These are phyloP conservation scores for Corymbia maculata DNA, from an alignment of 345 rosid genomes.

Conservation along the genomic window DNA sequence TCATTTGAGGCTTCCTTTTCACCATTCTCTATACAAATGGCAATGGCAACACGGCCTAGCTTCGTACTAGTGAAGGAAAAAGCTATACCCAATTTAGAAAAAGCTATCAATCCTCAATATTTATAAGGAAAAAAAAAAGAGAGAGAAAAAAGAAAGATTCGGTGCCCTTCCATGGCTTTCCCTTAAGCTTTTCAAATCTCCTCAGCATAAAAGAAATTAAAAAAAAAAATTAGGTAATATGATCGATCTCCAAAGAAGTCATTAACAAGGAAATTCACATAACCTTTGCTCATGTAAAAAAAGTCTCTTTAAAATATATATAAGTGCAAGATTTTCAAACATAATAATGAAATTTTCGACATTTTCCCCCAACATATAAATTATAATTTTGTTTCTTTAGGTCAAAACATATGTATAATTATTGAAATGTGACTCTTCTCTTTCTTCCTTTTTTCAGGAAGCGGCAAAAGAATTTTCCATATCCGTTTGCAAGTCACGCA, in stretches of 20 bases:
- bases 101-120: background rate
- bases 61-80: background rate
- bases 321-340: too few relatives aligned
- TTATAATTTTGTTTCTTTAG: background rate
- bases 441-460: background rate
- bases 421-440: background rate
- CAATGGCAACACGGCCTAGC: accelerated
- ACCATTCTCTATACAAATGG: accelerated
- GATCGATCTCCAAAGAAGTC: background rate
- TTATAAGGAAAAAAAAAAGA: background rate
- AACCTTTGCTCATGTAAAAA: too few relatives aligned
- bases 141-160: background rate
- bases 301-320: background rate
- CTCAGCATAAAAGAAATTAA: too few relatives aligned
- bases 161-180: accelerated
- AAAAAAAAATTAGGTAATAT: too few relatives aligned
- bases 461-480: background rate
- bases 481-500: background rate
- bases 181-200: background rate
- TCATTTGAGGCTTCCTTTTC: background rate
- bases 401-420: background rate
- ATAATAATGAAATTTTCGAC: background rate
- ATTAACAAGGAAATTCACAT: background rate
- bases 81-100: accelerated
- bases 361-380: background rate